Evolutionary conservation across 768 basidiomycete genomes (phyloP), one percentile per base, ranked within the genome.

Genomic region (Rhodotorula taiwanensis): DNA sequence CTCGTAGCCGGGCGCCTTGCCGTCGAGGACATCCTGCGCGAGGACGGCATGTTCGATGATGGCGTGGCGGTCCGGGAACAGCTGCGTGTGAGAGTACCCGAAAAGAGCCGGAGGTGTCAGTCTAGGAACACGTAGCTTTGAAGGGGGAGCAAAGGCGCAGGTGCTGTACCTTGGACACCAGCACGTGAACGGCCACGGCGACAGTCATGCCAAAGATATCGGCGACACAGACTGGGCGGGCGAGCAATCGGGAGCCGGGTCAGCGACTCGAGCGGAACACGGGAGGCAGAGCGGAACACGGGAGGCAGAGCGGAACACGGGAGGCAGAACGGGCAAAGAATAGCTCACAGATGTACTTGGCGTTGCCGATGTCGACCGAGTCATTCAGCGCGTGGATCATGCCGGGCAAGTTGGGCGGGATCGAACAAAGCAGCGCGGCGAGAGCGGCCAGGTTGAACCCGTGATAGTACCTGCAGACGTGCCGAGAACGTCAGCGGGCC

Each of bases 391-490:
- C 83, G 70, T 83, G 80, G 62, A 87, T 82, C 53, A 93, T 79
- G 4, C 90, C 89, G 1, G 89, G 89, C 23, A 93, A 71, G 61
- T 81, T 84, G 6, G 86, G 86, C 1, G 83, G 79, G 0, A 89
- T 83, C 7, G 87, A 83, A 56, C 83, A 74, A 27, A 90, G 72
- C 16, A 90, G 76, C 0, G 89, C 83, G 3, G 82, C 79, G 5
- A 82, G 80, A 3, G 89, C 88, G 30, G 88, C 80, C 86, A 88
- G 89, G 75, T 93, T 92, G 65, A 57, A 57, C 1, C 65, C 65
- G 16, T 45, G 16, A 15, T 41, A 52, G 58, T 59, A 64, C 27
- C 86, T 88, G 54, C n/a, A n/a, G 51, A 44, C 25, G 28, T 52
- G 18, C n/a, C n/a, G n/a, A n/a, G n/a, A n/a, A n/a, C n/a, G n/a